These are phyloP conservation scores for Penicillium occitanis DNA, from an alignment of 2,329 filamentous ascomycete genomes.

Conservation along the genomic window DNA sequence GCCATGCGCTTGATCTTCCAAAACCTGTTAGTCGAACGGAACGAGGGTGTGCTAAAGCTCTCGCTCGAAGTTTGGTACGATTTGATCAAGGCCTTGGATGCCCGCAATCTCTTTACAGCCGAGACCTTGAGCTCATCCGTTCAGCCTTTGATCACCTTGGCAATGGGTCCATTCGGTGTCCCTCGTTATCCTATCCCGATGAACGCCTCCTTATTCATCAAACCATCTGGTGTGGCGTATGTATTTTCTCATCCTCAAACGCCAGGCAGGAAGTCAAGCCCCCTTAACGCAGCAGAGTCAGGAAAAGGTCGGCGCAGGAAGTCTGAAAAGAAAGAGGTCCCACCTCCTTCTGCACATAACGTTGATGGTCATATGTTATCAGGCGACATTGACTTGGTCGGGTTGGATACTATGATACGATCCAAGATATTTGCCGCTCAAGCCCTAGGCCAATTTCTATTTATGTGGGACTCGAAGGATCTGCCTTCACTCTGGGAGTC, in stretches of 20 bases:
- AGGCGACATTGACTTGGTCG: constrained; percentile 92
- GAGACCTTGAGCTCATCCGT: constrained; percentile 71
- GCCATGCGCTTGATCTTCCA: constrained; percentile 89
- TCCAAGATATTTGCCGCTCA: constrained; percentile 84
- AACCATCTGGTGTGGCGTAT: constrained; percentile 86
- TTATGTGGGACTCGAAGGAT: constrained; percentile 64
- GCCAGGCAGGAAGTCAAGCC: constrained; percentile 39
- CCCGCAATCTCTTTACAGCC: constrained; percentile 62
- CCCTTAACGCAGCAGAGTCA: constrained; percentile 51
- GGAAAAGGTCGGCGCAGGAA: constrained; percentile 76
- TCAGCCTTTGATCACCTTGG: constrained; percentile 77
- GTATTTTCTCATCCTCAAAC: constrained; percentile 45
- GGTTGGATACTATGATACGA: constrained; percentile 80
- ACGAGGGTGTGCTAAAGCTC: constrained; percentile 75
- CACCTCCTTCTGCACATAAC: constrained; percentile 74
- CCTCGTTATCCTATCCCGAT: constrained; percentile 88
- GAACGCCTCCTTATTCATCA: constrained; percentile 85
- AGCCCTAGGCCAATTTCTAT: constrained; percentile 82
- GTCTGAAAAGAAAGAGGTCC: constrained; percentile 76
- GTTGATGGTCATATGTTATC: constrained; percentile 98
- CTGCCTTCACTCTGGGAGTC: constrained; percentile 58
- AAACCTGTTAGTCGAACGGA: constrained; percentile 90
- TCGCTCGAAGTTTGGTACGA: constrained; percentile 87
- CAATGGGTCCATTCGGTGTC: constrained; percentile 88
- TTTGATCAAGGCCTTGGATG: constrained; percentile 66